Base-by-base conservation (phyloP, 768 basidiomycete genomes). In the Podaxis pistillaris region DNA sequence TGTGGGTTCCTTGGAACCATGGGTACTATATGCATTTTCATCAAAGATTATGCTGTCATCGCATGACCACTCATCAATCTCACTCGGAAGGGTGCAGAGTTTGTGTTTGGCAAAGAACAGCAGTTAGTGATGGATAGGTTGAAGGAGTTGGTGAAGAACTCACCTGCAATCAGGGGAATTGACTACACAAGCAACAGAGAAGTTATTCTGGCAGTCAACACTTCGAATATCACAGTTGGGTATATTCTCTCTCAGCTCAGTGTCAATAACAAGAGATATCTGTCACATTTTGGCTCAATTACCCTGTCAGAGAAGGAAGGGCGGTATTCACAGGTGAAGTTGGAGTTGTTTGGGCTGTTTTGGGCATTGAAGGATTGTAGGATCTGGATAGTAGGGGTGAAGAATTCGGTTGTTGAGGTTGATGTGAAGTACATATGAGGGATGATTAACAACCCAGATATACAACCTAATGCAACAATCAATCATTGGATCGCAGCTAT, bases 341-440 rank as follows among this genome's bases (percentile, higher is more conserved):
- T 75, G 2, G 76, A 79, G 62, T 65, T 79, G 0, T 75, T 72
- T 59, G 68, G 74, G 0, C 64, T 76, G 2, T 74, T 69, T 44
- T 55, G 57, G 0, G 67, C 66, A 0, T 68, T 76, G 0, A 57
- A 62, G 0, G 66, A 68, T 0, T 40, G 62, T 7, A 38, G 65
- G 0, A 33, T 74, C 0, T 71, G 65, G 30, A 51, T 75, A 2
- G 65, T 75, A 30, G 67, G 76, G 0, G 60, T 74, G 0, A 37
- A 44, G 3, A 65, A 67, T 17, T 62, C 71, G 2, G 52, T 63
- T 2, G 66, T 73, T 11, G 73, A 76, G 40, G 68, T 73, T 0
- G 72, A 75, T 57, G 73, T 73, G 12, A 68, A 68, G 38, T 79
- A 75, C 41, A 68, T 75, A 46, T 68, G 69, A 56, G 73, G 72